Conservation (phyloP, 495 filamentous ascomycete species). For the Podospora sp. region DNA sequence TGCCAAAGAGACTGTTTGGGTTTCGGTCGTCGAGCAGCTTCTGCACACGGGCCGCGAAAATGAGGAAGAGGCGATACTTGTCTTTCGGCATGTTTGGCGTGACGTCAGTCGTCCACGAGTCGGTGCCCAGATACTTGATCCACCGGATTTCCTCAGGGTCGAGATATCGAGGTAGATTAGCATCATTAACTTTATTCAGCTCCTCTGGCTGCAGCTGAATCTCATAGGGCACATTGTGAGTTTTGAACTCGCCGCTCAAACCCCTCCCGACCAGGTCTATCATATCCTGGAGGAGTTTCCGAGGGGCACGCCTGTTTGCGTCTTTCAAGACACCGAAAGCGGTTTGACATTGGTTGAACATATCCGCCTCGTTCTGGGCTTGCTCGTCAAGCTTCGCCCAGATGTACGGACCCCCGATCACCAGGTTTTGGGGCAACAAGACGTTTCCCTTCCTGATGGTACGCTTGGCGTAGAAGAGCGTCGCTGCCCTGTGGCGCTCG, state of each 20-base stretch:
- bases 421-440: not conserved
- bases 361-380: not conserved
- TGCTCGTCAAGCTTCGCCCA: not conserved
- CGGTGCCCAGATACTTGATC: slow-evolving; percentile 29
- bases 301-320: not conserved
- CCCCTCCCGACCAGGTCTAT: not conserved
- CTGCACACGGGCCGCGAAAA: slow-evolving; percentile 35
- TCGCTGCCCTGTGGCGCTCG: slow-evolving; percentile 12
- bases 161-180: slow-evolving; percentile 11
- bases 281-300: not conserved
- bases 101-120: slow-evolving; percentile 22
- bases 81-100: slow-evolving; percentile 16
- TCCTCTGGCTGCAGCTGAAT: slow-evolving; percentile 6
- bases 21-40: slow-evolving; percentile 33
- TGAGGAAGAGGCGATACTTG: slow-evolving; percentile 30
- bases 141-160: slow-evolving; percentile 26
- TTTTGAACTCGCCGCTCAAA: not conserved
- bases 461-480: not conserved
- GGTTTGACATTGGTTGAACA: not conserved
- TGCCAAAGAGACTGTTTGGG: slow-evolving; percentile 26
- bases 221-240: not conserved
- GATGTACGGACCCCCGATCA: not conserved
- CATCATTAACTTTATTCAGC: not conserved
- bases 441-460: not conserved
- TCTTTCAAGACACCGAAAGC: not conserved